Evolutionary conservation across 2,329 filamentous ascomycete genomes (phyloP).

Genomic region (Byssoonygena ceratinophila): DNA sequence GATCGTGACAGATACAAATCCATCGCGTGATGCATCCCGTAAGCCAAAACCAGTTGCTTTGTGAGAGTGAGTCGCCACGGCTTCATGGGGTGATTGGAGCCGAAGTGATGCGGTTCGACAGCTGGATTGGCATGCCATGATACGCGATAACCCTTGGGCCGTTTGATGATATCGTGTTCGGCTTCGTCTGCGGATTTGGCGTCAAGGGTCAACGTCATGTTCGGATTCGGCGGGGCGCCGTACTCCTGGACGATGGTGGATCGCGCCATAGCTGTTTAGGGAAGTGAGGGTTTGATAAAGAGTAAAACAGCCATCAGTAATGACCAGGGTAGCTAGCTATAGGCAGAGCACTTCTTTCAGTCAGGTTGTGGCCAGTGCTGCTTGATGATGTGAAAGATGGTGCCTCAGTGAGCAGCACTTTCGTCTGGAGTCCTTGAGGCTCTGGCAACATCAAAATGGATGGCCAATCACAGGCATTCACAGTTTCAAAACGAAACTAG

Average conservation of each 20-base stretch:
- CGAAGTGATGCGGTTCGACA: constrained; percentile 95
- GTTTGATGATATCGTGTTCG: constrained; percentile 57
- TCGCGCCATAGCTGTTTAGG: constrained; percentile 28
- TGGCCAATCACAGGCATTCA: constrained; percentile 1
- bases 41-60: constrained; percentile 86
- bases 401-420: background rate
- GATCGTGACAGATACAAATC: constrained; percentile 78
- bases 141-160: constrained; percentile 77
- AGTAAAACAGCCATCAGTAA: constrained; percentile 1
- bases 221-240: constrained; percentile 30
- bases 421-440: background rate
- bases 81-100: constrained; percentile 96
- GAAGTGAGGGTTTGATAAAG: background rate
- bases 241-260: constrained; percentile 43
- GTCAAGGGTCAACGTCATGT: constrained; percentile 39
- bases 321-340: background rate
- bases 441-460: constrained; percentile 2
- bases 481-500: background rate
- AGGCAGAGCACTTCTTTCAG: background rate
- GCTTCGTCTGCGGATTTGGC: constrained; percentile 45
- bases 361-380: background rate
- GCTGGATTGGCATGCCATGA: constrained; percentile 93
- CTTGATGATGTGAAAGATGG: background rate
- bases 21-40: constrained; percentile 95
- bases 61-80: constrained; percentile 93